phyloP scores from a whole-genome alignment of 768 basidiomycete genomes.

The Termitomyces sp. region DNA sequence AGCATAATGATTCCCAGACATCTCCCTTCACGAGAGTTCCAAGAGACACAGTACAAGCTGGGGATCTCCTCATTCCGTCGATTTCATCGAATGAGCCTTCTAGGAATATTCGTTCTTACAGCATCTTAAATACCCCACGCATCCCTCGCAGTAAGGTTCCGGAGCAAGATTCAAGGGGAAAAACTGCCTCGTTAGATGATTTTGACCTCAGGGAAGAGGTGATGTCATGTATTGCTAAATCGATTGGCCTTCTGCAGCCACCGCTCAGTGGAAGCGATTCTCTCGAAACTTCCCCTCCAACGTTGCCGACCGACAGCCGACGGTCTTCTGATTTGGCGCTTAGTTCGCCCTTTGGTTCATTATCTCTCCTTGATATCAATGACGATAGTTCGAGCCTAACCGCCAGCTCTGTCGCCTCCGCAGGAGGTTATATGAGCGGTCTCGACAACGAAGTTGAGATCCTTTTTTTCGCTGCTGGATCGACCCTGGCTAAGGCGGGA shows the following conservation, averaged over 20 bases:
- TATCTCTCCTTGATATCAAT: conserved; percentile 65
- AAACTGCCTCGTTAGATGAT: conserved; percentile 48
- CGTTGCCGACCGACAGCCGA: conserved; percentile 40
- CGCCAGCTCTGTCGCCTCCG: conserved; percentile 46
- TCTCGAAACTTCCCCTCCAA: conserved; percentile 58
- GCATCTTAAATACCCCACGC: conserved; percentile 45
- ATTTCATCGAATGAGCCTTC: conserved; percentile 40
- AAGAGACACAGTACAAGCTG: conserved; percentile 65
- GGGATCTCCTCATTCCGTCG: conserved; percentile 64
- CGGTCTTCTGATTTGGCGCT: conserved; percentile 34
- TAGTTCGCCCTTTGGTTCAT: conserved; percentile 64
- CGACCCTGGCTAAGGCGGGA: conserved; percentile 81
- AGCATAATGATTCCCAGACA: conserved; percentile 8
- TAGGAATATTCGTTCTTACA: conserved; percentile 43
- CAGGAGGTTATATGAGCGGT: conserved; percentile 65
- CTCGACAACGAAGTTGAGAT: conserved; percentile 97
- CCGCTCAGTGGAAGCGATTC: conserved; percentile 67
- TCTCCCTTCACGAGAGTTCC: conserved; percentile 24
- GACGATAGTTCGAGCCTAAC: conserved; percentile 69
- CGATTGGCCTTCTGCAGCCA: conserved; percentile 90
- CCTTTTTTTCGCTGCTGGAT: conserved; percentile 84
- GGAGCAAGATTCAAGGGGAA: conserved; percentile 12
- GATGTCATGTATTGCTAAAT: conserved; percentile 96
- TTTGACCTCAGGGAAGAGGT: conserved; percentile 96
- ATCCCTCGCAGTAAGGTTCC: conserved; percentile 25